Evolutionary conservation across 805 yeast genomes (phyloP).

Genomic region (Lipomyces kockii): DNA sequence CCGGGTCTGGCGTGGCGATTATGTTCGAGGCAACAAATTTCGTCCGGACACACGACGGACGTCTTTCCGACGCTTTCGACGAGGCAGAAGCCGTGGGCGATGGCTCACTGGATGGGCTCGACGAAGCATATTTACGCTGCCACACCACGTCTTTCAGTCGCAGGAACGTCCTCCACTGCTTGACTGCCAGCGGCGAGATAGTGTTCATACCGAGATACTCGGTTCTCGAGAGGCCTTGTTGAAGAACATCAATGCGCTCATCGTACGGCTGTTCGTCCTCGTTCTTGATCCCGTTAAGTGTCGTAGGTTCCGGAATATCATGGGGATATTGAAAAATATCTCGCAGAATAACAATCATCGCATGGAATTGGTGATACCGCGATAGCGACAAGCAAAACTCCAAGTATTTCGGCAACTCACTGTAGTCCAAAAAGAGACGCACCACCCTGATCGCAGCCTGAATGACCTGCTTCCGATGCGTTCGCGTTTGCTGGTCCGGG

Average conservation of each 20-base stretch:
- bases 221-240: conserved; percentile 12
- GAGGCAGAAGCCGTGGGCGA: too few relatives aligned
- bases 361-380: conserved; percentile 24
- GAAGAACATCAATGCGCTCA: conserved; percentile 19
- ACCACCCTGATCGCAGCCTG: conserved; percentile 21
- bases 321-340: conserved; percentile 20
- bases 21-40: not conserved
- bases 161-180: conserved; percentile 19
- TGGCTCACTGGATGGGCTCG: too few relatives aligned
- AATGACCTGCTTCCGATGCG: conserved; percentile 7
- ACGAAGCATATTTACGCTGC: not conserved
- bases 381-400: conserved; percentile 14
- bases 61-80: too few relatives aligned
- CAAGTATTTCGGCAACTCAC: not conserved
- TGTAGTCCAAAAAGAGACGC: conserved; percentile 12
- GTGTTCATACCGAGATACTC: conserved; percentile 14
- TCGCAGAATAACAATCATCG: conserved; percentile 25
- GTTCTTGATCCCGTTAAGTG: not conserved
- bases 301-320: not conserved
- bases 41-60: too few relatives aligned
- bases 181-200: not conserved
- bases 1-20: not conserved
- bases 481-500: not conserved
- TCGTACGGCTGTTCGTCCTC: conserved; percentile 11
- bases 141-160: conserved; percentile 11